These are phyloP conservation scores for Trametes sanguinea DNA, from an alignment of 768 basidiomycete species.

Conservation along the genomic window DNA sequence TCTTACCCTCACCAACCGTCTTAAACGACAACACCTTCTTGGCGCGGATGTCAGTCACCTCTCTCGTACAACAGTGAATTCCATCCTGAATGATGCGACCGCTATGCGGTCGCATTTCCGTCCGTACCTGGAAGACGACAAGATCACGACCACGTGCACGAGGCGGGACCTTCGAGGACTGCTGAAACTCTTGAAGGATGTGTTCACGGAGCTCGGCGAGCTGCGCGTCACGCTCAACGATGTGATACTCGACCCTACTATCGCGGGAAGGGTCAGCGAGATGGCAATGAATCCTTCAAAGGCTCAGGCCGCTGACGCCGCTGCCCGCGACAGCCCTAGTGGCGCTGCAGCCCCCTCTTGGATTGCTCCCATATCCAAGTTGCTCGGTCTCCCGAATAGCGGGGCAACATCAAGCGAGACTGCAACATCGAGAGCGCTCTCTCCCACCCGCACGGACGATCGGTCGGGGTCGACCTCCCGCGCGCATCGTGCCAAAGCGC, in stretches of 20 bases:
- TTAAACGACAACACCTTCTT: conserved; percentile 87
- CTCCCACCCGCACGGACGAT: conserved; percentile 26
- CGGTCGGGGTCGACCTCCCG: conserved; percentile 33
- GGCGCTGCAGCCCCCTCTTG: conserved; percentile 44
- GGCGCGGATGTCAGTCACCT: conserved; percentile 87
- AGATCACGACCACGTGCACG: conserved; percentile 58
- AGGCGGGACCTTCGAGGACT: conserved; percentile 81
- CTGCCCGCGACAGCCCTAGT: conserved; percentile 37
- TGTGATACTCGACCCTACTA: conserved; percentile 82
- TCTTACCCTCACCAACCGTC: conserved; percentile 80
- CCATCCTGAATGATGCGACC: conserved; percentile 69
- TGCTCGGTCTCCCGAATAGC: conserved; percentile 54
- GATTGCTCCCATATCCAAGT: conserved; percentile 86
- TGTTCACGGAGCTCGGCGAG: conserved; percentile 80
- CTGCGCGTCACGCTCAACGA: conserved; percentile 86
- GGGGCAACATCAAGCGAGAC: conserved; percentile 34
- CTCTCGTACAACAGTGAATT: conserved; percentile 76
- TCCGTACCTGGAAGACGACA: conserved; percentile 73
- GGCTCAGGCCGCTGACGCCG: conserved; percentile 43
- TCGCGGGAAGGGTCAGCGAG: conserved; percentile 73
- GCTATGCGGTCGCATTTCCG: conserved; percentile 76
- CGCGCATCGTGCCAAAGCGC: conserved; percentile 72
- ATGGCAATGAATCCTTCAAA: conserved; percentile 63
- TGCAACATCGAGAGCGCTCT: conserved; percentile 26
- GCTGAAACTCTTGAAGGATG: conserved; percentile 83